These are phyloP conservation scores for Hypoxylon crocopeplum DNA, from an alignment of 495 filamentous ascomycete genomes.

Conservation along the genomic window DNA sequence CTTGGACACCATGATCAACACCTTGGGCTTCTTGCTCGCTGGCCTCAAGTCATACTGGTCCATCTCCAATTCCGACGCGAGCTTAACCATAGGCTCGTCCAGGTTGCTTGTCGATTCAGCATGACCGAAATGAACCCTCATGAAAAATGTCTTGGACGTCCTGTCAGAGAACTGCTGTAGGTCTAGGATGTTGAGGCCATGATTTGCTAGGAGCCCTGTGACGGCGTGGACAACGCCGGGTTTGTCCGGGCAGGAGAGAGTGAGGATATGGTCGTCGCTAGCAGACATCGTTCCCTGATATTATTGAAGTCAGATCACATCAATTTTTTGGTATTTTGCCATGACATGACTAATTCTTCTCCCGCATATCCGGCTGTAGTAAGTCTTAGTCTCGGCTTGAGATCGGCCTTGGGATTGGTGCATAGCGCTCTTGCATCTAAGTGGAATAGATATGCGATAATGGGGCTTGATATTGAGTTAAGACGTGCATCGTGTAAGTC, in stretches of 20 bases:
- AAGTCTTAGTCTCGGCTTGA: constrained; percentile 30
- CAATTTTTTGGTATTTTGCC: constrained; percentile 18
- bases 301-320: constrained; percentile 15
- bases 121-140: constrained; percentile 74
- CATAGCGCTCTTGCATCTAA: constrained; percentile 33
- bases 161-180: constrained; percentile 76
- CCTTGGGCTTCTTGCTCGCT: constrained; percentile 66
- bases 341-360: constrained; percentile 36
- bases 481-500: constrained; percentile 1
- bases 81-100: constrained; percentile 58
- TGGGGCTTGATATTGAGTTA: constrained; percentile 6
- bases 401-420: constrained; percentile 39
- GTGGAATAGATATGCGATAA: constrained; percentile 21
- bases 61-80: constrained; percentile 64
- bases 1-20: constrained; percentile 83
- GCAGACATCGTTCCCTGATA: constrained; percentile 33
- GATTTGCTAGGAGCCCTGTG: constrained; percentile 69
- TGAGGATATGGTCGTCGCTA: constrained; percentile 68
- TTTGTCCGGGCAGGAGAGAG: constrained; percentile 76
- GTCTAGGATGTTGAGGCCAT: constrained; percentile 75
- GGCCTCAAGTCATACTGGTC: constrained; percentile 65
- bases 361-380: constrained; percentile 9
- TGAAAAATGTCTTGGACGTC: constrained; percentile 72
- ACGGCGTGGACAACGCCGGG: constrained; percentile 79
- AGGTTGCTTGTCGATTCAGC: constrained; percentile 52